Base-by-base conservation (phyloP, 2,329 filamentous ascomycete genomes). In the Cladosporium sp. region DNA sequence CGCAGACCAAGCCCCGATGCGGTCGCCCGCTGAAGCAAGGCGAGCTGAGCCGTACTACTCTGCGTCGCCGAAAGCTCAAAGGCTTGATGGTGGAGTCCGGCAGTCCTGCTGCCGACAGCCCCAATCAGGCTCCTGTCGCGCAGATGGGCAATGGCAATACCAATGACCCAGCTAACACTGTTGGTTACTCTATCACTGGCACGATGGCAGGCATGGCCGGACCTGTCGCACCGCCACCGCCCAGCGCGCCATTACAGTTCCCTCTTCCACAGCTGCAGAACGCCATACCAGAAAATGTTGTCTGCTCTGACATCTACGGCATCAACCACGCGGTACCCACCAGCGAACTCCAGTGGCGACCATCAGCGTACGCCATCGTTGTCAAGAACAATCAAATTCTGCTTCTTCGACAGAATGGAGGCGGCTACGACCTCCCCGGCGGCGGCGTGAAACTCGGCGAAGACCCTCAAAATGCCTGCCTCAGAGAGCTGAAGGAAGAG, bases 361-460 rank as follows among this genome's bases (percentile, higher is more conserved):
- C 65, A 55, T 55, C 57, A 38, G 65, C 65, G 2, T 67, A 67
- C 28, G 65, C 57, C 18, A 65, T 67, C 36, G 61, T 65, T 18
- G 44, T 65, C 36, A 65, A 63, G 47, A 38, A 57, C 12, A 34
- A 26, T 15, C 30, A 38, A 8, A 36, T 67, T 4, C 38, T 65
- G n/a, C 62, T 65, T 21, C 32, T 65, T 11, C 55, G 57, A 21
- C 61, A 65, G 44, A 59, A 59, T 8, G 51, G 51, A 26, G 54
- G 49, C 26, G 58, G 32, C 21, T 64, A 65, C 49, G 65, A 67
- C 49, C 57, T 67, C 3, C 65, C 65, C 24, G 65, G 65, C 21
- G 65, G 65, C 15, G 61, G 55, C 15, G 34, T 67, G 28, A 34
- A 67, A 8, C 44, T 67, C 36, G 65, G 61, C 34, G 65, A 67